Evolutionary conservation across 73 alveolate species (phyloP), one percentile per base, ranked within the genome.

Genomic region (Breviolum minutum): DNA sequence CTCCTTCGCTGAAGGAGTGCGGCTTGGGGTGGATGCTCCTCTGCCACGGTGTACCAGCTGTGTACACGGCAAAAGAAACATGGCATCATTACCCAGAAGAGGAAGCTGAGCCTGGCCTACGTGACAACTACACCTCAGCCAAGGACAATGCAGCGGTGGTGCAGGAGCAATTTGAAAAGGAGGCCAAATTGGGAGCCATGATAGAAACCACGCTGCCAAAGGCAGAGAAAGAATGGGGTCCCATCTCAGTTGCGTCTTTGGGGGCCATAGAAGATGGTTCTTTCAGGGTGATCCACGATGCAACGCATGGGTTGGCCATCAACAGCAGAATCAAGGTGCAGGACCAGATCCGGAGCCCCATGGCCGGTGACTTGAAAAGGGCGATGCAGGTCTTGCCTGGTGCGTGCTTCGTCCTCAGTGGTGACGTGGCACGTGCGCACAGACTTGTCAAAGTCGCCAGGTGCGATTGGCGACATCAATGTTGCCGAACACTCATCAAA

Each of bases 251-350:
- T 17, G 95, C 95, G 26, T 54, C 95, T 0, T 48, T 86, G 48
- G 95, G 73, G 12, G 95, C 95, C 82, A 20, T 63, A 16, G 95
- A 86, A 81, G 95, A 63, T 29, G 54, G 71, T 40, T 9, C 66
- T 81, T 86, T 27, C 81, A 24, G 81, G 26, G 82, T 86, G 82
- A 81, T 86, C 10, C 95, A 63, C 27, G 95, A 86, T 32, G 95
- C 66, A 3, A 86, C 95, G 24, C 95, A 86, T 29, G 63, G 63
- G 0, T 79, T 86, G 19, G 95, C 68, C 14, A 81, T 86, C 30
- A 86, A 86, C 95, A 20, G 40, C 16, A 0, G 22, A 26, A 86
- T 86, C 64, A 86, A 62, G 95, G 81, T 86, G 82, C 68, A 17
- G 61, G 95, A 86, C 66, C 95, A 86, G 68, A 13, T 86, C 82